Base-by-base conservation (phyloP, 371 early-diverging fungal genomes). In the Rhizopus delemar region DNA sequence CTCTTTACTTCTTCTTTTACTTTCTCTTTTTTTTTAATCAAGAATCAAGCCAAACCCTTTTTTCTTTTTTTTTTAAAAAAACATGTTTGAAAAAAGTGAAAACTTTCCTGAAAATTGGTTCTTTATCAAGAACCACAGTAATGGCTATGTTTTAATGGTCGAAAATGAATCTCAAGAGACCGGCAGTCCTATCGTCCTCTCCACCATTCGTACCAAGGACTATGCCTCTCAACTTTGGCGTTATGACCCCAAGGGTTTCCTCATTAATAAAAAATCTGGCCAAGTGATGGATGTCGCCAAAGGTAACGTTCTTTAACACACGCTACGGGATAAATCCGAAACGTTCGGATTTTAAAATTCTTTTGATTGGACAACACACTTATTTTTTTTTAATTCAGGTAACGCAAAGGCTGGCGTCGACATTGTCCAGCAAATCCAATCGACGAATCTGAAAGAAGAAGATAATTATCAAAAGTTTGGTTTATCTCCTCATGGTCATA, bases 81-180 rank as follows among this genome's bases (percentile, higher is more conserved):
- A 50, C 3, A 64, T 68, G 63, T 68, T 64, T 57, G 64, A 63
- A 38, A 59, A 62, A 39, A 68, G 69, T 41, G 64, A 60, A 56
- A 63, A 60, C 41, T 83, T 80, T 66, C 80, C 82, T 46, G 62
- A 74, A 57, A 77, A 74, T 56, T 83, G 82, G 80, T 84, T 86
- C 63, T 86, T 78, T 68, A 81, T 86, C 67, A 86, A 83, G 62
- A 82, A 83, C 32, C 62, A 58, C 46, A 73, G 68, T n/a, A 80
- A 81, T 29, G 77, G 75, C 53, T 75, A 77, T 49, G 81, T 82
- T 22, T 66, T 84, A 41, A 76, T 78, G 57, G 71, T 75, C 34
- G 74, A 75, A 16, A 63, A 71, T 32, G 63, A 57, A 33, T 65
- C 70, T 7, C 67, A 71, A 33, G 60, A 57, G 45, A 22, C 60